Percentiles rank a stretch among this genome's conserved stretches.
These are phyloP conservation scores for Phytopythium vexans DNA, from an alignment of 352 stramenopile genomes.

Conservation along the genomic window DNA sequence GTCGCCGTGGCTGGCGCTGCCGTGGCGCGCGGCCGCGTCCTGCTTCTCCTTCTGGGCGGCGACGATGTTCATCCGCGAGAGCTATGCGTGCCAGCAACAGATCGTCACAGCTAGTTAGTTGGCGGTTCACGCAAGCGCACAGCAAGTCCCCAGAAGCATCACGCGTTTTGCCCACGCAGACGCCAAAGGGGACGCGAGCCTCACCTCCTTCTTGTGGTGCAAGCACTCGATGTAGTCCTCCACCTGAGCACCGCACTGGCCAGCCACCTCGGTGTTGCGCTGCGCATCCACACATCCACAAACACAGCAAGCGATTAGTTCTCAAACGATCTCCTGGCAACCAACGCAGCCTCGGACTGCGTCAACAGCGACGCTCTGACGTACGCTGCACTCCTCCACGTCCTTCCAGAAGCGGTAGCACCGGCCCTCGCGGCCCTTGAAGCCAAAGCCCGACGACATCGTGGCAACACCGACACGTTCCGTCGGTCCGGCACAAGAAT, in stretches of 20 bases:
- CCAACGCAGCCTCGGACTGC: constrained; percentile 16
- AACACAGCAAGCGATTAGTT: constrained; percentile 10
- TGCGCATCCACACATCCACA: constrained; percentile 18
- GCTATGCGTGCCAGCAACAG: constrained; percentile 23
- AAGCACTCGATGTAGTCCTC: constrained; percentile 96
- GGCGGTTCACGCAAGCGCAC: not conserved
- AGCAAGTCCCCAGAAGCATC: not conserved
- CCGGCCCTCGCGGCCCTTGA: constrained; percentile 89
- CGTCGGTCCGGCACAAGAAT: constrained; percentile 1
- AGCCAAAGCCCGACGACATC: constrained; percentile 94
- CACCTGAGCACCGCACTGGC: constrained; percentile 81
- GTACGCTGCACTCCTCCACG: constrained; percentile 93
- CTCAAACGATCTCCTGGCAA: constrained; percentile 3
- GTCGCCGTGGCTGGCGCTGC: constrained; percentile 17
- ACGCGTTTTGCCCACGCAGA: not conserved
- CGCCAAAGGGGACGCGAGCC: not conserved
- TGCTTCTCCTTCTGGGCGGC: constrained; percentile 76
- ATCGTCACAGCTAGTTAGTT: not conserved
- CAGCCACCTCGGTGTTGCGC: constrained; percentile 80
- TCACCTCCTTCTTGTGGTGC: constrained; percentile 93
- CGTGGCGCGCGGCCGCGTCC: constrained; percentile 45
- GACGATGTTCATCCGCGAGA: constrained; percentile 83
- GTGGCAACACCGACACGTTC: constrained; percentile 5
- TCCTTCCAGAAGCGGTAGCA: constrained; percentile 95
- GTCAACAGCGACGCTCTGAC: constrained; percentile 18